These are phyloP conservation scores for Cordyceps cateniannulata DNA, from an alignment of 2,329 filamentous ascomycete species.

Conservation along the genomic window DNA sequence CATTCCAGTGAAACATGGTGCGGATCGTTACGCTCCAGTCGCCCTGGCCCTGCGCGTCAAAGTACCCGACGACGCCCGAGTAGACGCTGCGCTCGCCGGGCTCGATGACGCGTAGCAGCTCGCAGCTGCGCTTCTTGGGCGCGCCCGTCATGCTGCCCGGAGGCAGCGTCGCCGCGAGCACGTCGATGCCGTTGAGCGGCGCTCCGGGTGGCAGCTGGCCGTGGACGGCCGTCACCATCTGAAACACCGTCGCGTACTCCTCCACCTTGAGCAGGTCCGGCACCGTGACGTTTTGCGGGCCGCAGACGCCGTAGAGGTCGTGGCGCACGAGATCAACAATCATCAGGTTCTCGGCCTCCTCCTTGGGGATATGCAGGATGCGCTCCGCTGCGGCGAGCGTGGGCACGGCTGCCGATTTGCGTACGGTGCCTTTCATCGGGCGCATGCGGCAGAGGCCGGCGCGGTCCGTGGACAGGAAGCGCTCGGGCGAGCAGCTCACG, in stretches of 20 bases:
- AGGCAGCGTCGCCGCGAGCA: slow-evolving; percentile 71
- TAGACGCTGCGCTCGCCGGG: slow-evolving; percentile 64
- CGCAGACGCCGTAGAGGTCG: slow-evolving; percentile 80
- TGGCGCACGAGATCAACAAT: slow-evolving; percentile 96
- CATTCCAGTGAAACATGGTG: slow-evolving; percentile 68
- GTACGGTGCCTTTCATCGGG: slow-evolving; percentile 96
- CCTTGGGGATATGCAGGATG: slow-evolving; percentile 75
- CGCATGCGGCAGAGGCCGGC: slow-evolving; percentile 67
- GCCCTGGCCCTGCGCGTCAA: slow-evolving; percentile 76
- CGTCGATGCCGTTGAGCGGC: slow-evolving; percentile 54
- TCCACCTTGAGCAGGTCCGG: slow-evolving; percentile 78
- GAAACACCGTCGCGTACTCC: slow-evolving; percentile 84
- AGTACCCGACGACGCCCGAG: slow-evolving; percentile 82
- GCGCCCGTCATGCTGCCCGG: slow-evolving; percentile 96
- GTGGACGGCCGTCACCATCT: slow-evolving; percentile 84
- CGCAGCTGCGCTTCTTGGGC: slow-evolving; percentile 87
- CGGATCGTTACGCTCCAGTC: slow-evolving; percentile 92
- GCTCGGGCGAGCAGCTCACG: slow-evolving; percentile 79
- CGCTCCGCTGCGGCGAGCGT: slow-evolving; percentile 66
- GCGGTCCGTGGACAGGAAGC: slow-evolving; percentile 60
- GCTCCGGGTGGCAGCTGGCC: slow-evolving; percentile 45
- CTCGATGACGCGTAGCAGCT: slow-evolving; percentile 70
- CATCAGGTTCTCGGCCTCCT: slow-evolving; percentile 95
- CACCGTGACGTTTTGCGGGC: slow-evolving; percentile 65
- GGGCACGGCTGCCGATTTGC: slow-evolving; percentile 58